Conservation (phyloP, 768 basidiomycete species). For the Kwoniella newhampshirensis region DNA sequence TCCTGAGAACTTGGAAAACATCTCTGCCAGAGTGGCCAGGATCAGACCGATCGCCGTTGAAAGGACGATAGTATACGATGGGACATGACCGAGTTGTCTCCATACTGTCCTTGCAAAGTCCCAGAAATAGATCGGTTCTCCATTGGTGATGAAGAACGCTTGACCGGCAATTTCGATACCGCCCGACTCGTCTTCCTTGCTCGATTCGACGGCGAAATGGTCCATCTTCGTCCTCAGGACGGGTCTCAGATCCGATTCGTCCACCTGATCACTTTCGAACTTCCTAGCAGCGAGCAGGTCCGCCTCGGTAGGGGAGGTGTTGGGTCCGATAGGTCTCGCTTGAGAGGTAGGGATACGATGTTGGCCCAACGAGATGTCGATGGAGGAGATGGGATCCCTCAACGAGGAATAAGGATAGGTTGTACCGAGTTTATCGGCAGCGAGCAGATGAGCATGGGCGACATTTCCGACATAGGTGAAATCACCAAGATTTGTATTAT, state of each 20-base stretch:
- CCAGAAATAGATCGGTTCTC: constrained; percentile 96
- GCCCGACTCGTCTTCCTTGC: constrained; percentile 55
- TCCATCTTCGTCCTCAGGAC: constrained; percentile 79
- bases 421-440: constrained; percentile 73
- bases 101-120: constrained; percentile 82
- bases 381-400: constrained; percentile 60
- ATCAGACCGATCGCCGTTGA: constrained; percentile 67
- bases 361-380: constrained; percentile 66
- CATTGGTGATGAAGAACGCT: constrained; percentile 94
- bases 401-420: constrained; percentile 59
- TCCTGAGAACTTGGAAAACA: constrained; percentile 69
- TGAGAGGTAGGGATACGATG: constrained; percentile 73
- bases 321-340: constrained; percentile 81
- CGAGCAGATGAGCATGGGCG: constrained; percentile 88
- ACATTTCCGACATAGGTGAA: constrained; percentile 97
- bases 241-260: constrained; percentile 56
- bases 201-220: constrained; percentile 60
- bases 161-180: constrained; percentile 80
- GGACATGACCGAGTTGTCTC: constrained; percentile 61
- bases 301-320: constrained; percentile 60
- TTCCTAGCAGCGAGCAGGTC: constrained; percentile 62
- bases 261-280: constrained; percentile 53
- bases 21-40: constrained; percentile 72
- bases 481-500: constrained; percentile 90
- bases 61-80: constrained; percentile 59